These are phyloP conservation scores for Metarhizium guizhouense DNA, from an alignment of 2,329 filamentous ascomycete species.

Conservation along the genomic window DNA sequence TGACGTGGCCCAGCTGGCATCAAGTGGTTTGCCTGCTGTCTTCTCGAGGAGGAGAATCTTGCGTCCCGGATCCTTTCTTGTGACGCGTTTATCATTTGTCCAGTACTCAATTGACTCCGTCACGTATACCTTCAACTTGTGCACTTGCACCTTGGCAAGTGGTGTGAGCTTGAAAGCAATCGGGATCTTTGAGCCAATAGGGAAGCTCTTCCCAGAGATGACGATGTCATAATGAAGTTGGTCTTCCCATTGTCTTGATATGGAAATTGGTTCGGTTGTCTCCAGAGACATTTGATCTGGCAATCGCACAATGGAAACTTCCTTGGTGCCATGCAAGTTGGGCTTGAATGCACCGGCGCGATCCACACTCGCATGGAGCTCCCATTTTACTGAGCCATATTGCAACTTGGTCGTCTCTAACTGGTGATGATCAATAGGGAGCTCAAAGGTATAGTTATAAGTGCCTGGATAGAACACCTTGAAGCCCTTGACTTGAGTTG, in stretches of 20 bases:
- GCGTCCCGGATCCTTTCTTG: conserved; percentile 71
- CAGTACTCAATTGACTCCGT: conserved; percentile 90
- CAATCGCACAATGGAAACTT: conserved; percentile 75
- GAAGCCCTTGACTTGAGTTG: conserved; percentile 60
- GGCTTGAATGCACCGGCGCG: conserved; percentile 83
- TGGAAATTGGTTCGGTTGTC: conserved; percentile 87
- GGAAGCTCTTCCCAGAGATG: conserved; percentile 92
- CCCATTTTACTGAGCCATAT: conserved; percentile 79
- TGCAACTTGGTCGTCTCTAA: conserved; percentile 85
- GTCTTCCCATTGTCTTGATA: conserved; percentile 89
- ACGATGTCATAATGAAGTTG: conserved; percentile 94
- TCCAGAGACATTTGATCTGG: conserved; percentile 83
- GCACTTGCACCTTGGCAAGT: conserved; percentile 84
- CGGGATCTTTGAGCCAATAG: conserved; percentile 76
- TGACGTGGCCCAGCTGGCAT: conserved; percentile 64
- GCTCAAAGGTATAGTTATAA: conserved; percentile 67
- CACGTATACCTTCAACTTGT: conserved; percentile 84
- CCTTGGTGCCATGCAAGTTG: conserved; percentile 73
- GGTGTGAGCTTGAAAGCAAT: conserved; percentile 93
- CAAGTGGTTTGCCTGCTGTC: conserved; percentile 67
- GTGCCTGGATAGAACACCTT: conserved; percentile 71
- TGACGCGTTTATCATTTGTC: conserved; percentile 76
- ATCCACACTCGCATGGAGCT: conserved; percentile 76
- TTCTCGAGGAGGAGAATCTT: conserved; percentile 88
- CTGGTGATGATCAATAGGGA: conserved; percentile 80